Conservation (phyloP, 1,284 basidiomycete species). For the Phellopilus nigrolimitatus region DNA sequence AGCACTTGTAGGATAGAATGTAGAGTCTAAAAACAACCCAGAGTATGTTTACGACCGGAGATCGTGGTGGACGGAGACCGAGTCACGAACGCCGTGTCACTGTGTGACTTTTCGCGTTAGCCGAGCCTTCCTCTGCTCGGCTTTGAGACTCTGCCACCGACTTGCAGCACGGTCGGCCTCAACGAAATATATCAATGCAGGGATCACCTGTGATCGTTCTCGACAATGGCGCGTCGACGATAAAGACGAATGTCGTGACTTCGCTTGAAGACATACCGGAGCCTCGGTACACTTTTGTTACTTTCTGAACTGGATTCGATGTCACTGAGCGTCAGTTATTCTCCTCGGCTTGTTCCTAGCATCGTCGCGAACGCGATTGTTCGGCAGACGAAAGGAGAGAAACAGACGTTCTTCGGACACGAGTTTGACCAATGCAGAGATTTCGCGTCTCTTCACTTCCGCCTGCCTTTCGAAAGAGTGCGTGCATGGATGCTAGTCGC, state of each 20-base stretch:
- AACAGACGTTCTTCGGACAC: conserved; percentile 74
- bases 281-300: conserved; percentile 28
- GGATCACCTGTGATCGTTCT: conserved; percentile 54
- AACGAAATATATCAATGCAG: conserved; percentile 31
- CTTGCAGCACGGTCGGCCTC: background rate
- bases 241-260: conserved; percentile 66
- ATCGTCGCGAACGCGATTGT: conserved; percentile 75
- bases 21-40: background rate
- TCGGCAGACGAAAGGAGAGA: conserved; percentile 70
- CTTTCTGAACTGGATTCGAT: too few species aligned
- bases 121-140: background rate
- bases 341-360: conserved; percentile 35
- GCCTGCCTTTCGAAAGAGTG: conserved; percentile 84
- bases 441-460: conserved; percentile 73
- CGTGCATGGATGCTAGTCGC: conserved; percentile 24
- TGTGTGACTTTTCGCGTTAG: background rate
- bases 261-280: conserved; percentile 20
- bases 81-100: too few species aligned
- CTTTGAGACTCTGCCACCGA: background rate
- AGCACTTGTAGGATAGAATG: too few species aligned
- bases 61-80: too few species aligned
- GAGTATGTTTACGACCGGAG: background rate
- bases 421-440: conserved; percentile 74
- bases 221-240: conserved; percentile 80
- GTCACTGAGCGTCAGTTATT: conserved; percentile 4